Percentiles rank a stretch among this genome's conserved stretches.
Conservation (phyloP, 2,329 filamentous ascomycete species). For the Eurotiales sp. region DNA sequence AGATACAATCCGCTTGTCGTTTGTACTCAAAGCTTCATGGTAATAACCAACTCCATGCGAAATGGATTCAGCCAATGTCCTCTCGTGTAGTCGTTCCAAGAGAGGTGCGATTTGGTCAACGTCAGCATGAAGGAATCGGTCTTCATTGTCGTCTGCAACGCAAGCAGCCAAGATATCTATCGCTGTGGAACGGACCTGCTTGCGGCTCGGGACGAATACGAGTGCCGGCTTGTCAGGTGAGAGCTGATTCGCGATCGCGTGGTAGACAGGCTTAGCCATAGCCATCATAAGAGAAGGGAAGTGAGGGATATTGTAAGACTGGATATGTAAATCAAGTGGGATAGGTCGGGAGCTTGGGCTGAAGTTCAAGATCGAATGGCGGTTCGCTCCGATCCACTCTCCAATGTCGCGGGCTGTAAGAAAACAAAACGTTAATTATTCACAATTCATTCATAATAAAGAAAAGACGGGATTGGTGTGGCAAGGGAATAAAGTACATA, state of each 20-base stretch:
- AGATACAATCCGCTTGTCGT: slow-evolving; percentile 89
- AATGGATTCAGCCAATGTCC: slow-evolving; percentile 80
- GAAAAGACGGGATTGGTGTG: background rate
- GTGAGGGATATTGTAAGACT: slow-evolving; percentile 92
- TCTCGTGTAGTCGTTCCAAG: slow-evolving; percentile 78
- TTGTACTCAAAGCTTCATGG: slow-evolving; percentile 84
- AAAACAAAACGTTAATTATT: background rate
- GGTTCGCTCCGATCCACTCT: slow-evolving; percentile 96
- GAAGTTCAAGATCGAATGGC: slow-evolving; percentile 99
- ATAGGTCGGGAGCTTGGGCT: slow-evolving; percentile 86
- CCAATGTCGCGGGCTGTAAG: slow-evolving; percentile 73
- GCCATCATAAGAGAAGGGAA: slow-evolving; percentile 98
- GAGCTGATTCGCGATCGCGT: slow-evolving; percentile 74
- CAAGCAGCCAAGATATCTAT: slow-evolving; percentile 85
- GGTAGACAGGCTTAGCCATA: slow-evolving; percentile 93
- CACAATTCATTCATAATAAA: background rate
- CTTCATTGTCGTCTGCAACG: slow-evolving; percentile 83
- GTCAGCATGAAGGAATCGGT: slow-evolving; percentile 85
- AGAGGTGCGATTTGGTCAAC: slow-evolving; percentile 77
- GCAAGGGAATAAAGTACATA: background rate
- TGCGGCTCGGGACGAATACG: slow-evolving; percentile 87
- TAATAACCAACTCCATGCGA: slow-evolving; percentile 96
- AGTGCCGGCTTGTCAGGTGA: slow-evolving; percentile 86
- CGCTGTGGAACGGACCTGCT: slow-evolving; percentile 84
- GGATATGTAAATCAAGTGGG: slow-evolving; percentile 87